These are phyloP conservation scores for Monilinia aucupariae DNA, from an alignment of 2,329 filamentous ascomycete genomes.

Conservation along the genomic window DNA sequence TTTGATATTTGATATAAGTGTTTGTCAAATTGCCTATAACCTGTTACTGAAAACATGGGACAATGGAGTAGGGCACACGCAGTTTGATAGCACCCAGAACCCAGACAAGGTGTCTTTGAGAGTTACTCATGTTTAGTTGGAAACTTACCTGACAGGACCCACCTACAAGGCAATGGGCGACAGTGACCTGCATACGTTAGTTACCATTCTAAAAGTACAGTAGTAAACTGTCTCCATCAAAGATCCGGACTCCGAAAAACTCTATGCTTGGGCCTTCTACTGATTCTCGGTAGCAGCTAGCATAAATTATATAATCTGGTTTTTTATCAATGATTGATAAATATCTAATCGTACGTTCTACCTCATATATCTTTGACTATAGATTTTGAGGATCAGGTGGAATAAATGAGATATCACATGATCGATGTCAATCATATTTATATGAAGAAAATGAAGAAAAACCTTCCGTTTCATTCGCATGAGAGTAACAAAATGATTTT, in stretches of 20 bases:
- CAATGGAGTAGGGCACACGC: too few relatives aligned
- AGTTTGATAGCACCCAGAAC: too few relatives aligned
- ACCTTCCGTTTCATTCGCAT: background rate
- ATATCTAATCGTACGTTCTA: too few relatives aligned
- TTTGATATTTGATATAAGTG: background rate
- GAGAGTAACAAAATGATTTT: background rate
- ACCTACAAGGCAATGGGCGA: conserved; percentile 8
- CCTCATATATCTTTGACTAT: too few relatives aligned
- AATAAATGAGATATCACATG: too few relatives aligned
- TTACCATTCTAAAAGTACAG: background rate
- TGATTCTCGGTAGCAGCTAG: background rate
- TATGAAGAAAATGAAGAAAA: conserved; percentile 4
- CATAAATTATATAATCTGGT: too few relatives aligned
- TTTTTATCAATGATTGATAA: too few relatives aligned
- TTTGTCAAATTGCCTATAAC: background rate
- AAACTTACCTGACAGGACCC: background rate
- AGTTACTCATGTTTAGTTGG: background rate
- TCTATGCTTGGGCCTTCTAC: conserved; percentile 6
- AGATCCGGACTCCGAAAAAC: background rate
- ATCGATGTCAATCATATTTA: too few relatives aligned
- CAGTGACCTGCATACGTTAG: background rate
- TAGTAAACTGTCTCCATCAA: background rate
- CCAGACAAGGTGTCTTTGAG: background rate
- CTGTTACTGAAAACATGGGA: background rate
- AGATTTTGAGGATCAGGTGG: too few relatives aligned